Evolutionary conservation across 2,329 filamentous ascomycete species (phyloP).

Genomic region (Fusarium tricinctum): DNA sequence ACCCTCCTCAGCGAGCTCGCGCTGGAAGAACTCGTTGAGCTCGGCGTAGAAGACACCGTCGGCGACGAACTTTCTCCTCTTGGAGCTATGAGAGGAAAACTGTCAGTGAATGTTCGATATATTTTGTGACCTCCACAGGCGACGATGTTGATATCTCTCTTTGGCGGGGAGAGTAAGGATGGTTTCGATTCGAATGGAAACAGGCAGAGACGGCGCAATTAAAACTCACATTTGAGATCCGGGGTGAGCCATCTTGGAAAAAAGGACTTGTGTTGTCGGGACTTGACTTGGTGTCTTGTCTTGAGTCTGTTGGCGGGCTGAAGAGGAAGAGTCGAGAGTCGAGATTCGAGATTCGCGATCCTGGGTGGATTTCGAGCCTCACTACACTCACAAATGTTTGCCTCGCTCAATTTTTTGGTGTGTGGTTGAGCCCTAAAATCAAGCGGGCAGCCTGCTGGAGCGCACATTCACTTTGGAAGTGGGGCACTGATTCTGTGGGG

Average conservation of each 20-base stretch:
- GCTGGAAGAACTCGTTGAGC: slow-evolving; percentile 99
- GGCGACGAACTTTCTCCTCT: slow-evolving; percentile 94
- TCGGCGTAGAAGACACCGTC: slow-evolving; percentile 99
- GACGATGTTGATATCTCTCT: slow-evolving; percentile 2
- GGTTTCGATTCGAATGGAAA: slow-evolving; percentile 13
- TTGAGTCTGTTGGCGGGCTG: slow-evolving; percentile 51
- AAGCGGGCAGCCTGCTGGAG: slow-evolving; percentile 24
- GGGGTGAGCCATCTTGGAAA: slow-evolving; percentile 71
- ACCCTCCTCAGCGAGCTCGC: slow-evolving; percentile 99
- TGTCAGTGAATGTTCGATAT: slow-evolving; percentile 38
- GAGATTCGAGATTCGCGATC: slow-evolving; percentile 52
- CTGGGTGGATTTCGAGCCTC: slow-evolving; percentile 50
- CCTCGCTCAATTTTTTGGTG: slow-evolving; percentile 51
- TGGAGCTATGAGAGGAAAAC: slow-evolving; percentile 71
- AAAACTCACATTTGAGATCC: slow-evolving; percentile 73
- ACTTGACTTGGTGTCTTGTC: slow-evolving; percentile 47
- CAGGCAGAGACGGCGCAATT: slow-evolving; percentile 12
- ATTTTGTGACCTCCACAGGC: slow-evolving; percentile 1
- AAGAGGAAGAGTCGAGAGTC: slow-evolving; percentile 52
- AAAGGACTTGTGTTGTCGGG: slow-evolving; percentile 49
- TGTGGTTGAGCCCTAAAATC: slow-evolving; percentile 55
- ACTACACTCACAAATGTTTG: slow-evolving; percentile 42
- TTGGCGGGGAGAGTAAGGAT: slow-evolving; percentile 23
- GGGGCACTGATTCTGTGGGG: neutral
- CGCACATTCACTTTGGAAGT: slow-evolving; percentile 19